These are phyloP conservation scores for Termitomyces titanicus DNA, from an alignment of 768 basidiomycete genomes.

Conservation along the genomic window DNA sequence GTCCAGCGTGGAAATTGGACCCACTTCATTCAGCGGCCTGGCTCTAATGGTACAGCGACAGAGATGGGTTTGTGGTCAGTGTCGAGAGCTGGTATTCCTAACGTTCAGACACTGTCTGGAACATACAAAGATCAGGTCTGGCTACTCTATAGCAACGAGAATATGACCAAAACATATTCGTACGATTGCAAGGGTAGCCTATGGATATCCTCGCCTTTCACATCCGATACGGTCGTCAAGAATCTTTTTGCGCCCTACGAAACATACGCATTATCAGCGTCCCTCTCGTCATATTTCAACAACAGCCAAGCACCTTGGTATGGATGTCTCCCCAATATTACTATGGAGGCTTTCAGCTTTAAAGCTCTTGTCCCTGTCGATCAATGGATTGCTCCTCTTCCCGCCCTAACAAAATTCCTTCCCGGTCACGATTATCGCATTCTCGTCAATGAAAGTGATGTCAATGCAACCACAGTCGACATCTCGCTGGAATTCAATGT, in stretches of 20 bases:
- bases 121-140: constrained; percentile 67
- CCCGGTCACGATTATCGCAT: constrained; percentile 89
- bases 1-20: constrained; percentile 88
- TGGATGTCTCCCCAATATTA: constrained; percentile 69
- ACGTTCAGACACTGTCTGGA: constrained; percentile 61
- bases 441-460: constrained; percentile 37
- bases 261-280: constrained; percentile 63
- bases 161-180: constrained; percentile 60
- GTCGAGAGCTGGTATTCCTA: constrained; percentile 57
- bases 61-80: constrained; percentile 90
- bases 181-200: constrained; percentile 50
- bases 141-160: constrained; percentile 87
- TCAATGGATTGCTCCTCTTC: constrained; percentile 69
- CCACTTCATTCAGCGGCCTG: constrained; percentile 69
- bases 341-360: constrained; percentile 73
- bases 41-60: constrained; percentile 76
- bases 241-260: constrained; percentile 88
- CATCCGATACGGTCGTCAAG: constrained; percentile 52
- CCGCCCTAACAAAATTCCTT: constrained; percentile 72
- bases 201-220: constrained; percentile 84
- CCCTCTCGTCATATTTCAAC: constrained; percentile 58
- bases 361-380: constrained; percentile 70
- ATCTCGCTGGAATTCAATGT: constrained; percentile 79
- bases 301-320: constrained; percentile 58
- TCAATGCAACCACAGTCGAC: constrained; percentile 55